Evolutionary conservation across 352 stramenopile species (phyloP), one percentile per base, ranked within the genome.

Genomic region (Phytophthora melonis): DNA sequence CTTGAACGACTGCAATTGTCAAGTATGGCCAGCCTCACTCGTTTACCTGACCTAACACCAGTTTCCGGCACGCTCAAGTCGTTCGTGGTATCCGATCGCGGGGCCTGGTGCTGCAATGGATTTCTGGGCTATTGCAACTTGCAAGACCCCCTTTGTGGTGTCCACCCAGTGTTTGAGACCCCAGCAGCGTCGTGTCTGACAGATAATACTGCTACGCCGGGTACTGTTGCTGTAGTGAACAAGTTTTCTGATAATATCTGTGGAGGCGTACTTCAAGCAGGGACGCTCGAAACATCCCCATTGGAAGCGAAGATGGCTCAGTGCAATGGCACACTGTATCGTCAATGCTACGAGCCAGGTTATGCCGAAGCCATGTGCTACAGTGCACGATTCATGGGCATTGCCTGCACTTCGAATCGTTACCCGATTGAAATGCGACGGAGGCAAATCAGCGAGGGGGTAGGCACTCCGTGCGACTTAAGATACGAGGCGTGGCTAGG

Each of bases 241-340:
- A 54, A 49, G 18, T 70, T 68, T 30, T 59, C 39, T 39, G 10
- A 32, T 18, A 21, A n/a, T 7, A n/a, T 70, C 2, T 74, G 58
- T 16, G 18, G 43, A 10, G 25, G 54, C 14, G 19, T 49, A 14
- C 49, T 62, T 14, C 16, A 57, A 41, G 53, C 60, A 30, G 61
- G 54, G 4, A 32, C 23, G 6, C 14, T 60, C 9, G 36, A 70
- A 27, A 36, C 3, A 3, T 23, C 50, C 5, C 66, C 66, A 13
- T 45, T 58, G 1, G 19, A 21, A 53, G 50, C 23, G 21, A 27
- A 54, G 5, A 68, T 70, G 45, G 25, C 16, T 1, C 63, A 72
- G 57, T 80, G 68, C 60, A 66, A 72, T 18, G 73, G 73, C 21
- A 72, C 56, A 9, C 47, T 77, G 49, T 80, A 72, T 53, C 59